Base-by-base conservation (phyloP, 768 basidiomycete species). In the Lentinula detonsa region DNA sequence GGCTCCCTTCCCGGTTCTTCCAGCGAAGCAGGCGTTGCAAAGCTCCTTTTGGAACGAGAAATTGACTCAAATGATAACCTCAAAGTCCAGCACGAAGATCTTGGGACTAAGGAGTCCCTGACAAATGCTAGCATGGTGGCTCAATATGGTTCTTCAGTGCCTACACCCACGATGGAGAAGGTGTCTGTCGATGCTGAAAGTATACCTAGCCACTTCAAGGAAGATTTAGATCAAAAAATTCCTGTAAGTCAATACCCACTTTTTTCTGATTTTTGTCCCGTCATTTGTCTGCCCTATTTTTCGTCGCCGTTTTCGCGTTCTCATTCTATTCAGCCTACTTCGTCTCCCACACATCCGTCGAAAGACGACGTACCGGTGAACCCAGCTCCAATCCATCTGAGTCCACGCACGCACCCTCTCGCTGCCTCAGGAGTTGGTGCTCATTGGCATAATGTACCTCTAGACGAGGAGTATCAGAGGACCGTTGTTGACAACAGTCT, bases 1-100 rank as follows among this genome's bases (percentile, higher is more conserved):
- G 82, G 82, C 8, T 75, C 81, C 0, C 74, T 84, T 13, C 82
- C 83, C 0, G 84, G 82, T 11, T 70, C 69, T 33, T 59, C 69
- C 11, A 73, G 72, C 21, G 83, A 85, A 64, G 67, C 73, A 8
- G 76, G 74, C 4, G 80, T 85, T 9, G 78, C 81, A 4, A 72
- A 74, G 49, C 68, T 83, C 1, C 84, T 84, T 3, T 78, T 83
- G 11, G 81, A 84, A 57, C 21, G 42, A 9, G 45, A 43, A 18
- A 13, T 18, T 21, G 5, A 21, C 21, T 18, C 15, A 6, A 7
- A 13, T 2, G 23, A 57, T 18, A 28, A 8, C 9, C 11, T 42
- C 8, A 37, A 23, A 7, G 10, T 56, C 23, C 13, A 39, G 13
- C 11, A 21, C n/a, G 5, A 56, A 5, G n/a, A 15, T 23, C 5